Percentiles rank a stretch among this genome's conserved stretches.
These are phyloP conservation scores for Neonectria magnoliae DNA, from an alignment of 2,329 filamentous ascomycete genomes.

Conservation along the genomic window DNA sequence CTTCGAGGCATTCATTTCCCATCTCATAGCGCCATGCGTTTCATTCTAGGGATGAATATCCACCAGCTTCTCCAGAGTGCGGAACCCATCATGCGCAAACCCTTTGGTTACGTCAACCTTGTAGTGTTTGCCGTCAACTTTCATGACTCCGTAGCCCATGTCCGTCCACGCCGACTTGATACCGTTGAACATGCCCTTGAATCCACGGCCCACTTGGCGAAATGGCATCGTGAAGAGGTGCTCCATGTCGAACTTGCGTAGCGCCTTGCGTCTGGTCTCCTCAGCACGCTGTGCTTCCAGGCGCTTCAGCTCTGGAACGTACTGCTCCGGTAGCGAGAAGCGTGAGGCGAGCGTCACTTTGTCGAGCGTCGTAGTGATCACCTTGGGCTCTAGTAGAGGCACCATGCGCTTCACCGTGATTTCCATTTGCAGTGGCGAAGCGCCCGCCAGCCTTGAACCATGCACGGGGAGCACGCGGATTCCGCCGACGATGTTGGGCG, in stretches of 20 bases:
- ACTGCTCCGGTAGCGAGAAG: slow-evolving; percentile 51
- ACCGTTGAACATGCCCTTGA: slow-evolving; percentile 55
- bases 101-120: slow-evolving; percentile 68
- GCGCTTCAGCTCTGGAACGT: slow-evolving; percentile 49
- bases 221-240: slow-evolving; percentile 69
- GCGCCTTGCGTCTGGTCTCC: slow-evolving; percentile 50
- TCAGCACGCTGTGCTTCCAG: slow-evolving; percentile 48
- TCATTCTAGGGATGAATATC: slow-evolving; percentile 35
- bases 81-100: slow-evolving; percentile 68
- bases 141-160: slow-evolving; percentile 65
- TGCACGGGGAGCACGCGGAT: slow-evolving; percentile 64
- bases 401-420: slow-evolving; percentile 61
- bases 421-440: slow-evolving; percentile 58
- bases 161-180: slow-evolving; percentile 63
- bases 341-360: slow-evolving; percentile 50
- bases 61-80: slow-evolving; percentile 66
- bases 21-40: not conserved
- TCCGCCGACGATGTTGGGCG: slow-evolving; percentile 64
- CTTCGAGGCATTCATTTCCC: too few species aligned
- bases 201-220: slow-evolving; percentile 57
- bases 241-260: slow-evolving; percentile 62
- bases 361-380: slow-evolving; percentile 50
- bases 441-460: slow-evolving; percentile 25
- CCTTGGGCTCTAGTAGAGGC: slow-evolving; percentile 58
- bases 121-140: slow-evolving; percentile 58